phyloP scores from a whole-genome alignment of 148 eudicot genomes.

The Dianthus caryophyllus region DNA sequence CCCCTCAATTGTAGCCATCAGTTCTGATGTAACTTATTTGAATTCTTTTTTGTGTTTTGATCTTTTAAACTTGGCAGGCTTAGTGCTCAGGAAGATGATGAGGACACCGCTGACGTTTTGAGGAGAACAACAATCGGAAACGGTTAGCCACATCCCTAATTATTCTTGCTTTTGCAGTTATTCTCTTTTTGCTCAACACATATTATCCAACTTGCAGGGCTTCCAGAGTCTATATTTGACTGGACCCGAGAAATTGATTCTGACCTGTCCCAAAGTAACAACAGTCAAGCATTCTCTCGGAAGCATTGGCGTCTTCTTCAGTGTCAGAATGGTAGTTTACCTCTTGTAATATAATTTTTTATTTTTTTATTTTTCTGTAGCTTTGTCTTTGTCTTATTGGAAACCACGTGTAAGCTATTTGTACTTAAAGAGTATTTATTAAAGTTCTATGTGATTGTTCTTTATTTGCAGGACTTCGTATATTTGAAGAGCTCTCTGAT shows the following conservation, averaged over 20 bases:
- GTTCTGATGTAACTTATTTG: neutral
- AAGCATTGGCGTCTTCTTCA: conserved; percentile 99
- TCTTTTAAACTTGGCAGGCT: conserved; percentile 43
- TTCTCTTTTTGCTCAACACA: conserved; percentile 9
- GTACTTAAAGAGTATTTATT: neutral
- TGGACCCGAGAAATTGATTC: conserved; percentile 88
- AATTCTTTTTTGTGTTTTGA: conserved; percentile 1
- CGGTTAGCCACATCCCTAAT: conserved; percentile 35
- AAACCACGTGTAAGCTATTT: neutral
- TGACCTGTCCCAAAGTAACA: conserved; percentile 62
- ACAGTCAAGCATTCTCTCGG: conserved; percentile 78
- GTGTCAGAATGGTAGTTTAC: conserved; percentile 78
- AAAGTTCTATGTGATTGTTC: conserved; percentile 11
- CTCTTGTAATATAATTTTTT: neutral
- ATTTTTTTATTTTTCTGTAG: too few relatives aligned
- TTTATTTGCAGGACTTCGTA: conserved; percentile 73
- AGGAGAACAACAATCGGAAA: conserved; percentile 96
- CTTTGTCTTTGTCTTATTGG: conserved; percentile 9
- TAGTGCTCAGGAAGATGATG: conserved; percentile 90
- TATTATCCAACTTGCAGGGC: conserved; percentile 49
- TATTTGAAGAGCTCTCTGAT: conserved; percentile 95
- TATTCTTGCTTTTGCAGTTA: neutral
- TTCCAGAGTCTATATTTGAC: conserved; percentile 83
- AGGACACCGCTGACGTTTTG: conserved; percentile 48
- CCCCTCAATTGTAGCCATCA: neutral